Conservation (phyloP, 768 basidiomycete genomes). For the Naematelia aurantialba region DNA sequence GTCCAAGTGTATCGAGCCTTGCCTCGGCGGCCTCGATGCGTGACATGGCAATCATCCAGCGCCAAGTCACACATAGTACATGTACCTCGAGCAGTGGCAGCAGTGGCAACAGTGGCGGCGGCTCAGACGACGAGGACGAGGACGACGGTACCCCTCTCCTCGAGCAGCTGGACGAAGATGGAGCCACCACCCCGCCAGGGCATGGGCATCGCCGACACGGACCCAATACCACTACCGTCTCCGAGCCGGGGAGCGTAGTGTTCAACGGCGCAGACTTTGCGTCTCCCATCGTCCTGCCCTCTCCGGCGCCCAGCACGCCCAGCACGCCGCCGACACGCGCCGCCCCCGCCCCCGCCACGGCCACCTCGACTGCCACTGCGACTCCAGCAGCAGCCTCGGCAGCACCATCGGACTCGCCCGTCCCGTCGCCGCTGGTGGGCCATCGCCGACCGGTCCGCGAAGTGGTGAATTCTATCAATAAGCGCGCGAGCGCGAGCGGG, state of each 20-base stretch:
- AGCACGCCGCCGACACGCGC: not conserved
- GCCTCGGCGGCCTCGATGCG: slow-evolving; percentile 36
- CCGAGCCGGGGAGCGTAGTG: slow-evolving; percentile 11
- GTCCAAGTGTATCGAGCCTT: slow-evolving; percentile 29
- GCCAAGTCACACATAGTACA: slow-evolving; percentile 18
- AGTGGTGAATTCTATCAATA: slow-evolving; percentile 41
- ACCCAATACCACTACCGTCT: not conserved
- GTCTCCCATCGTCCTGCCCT: not conserved
- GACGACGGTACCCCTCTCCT: not conserved
- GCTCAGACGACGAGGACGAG: not conserved
- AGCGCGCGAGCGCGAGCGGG: slow-evolving; percentile 17
- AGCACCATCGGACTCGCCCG: slow-evolving; percentile 19
- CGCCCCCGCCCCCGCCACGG: not conserved
- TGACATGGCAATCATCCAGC: slow-evolving; percentile 40
- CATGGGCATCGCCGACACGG: slow-evolving; percentile 19
- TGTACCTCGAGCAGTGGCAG: not conserved
- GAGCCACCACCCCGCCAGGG: too few species aligned
- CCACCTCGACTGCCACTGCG: not conserved
- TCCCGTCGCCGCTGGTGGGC: slow-evolving; percentile 12
- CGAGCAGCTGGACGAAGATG: too few species aligned
- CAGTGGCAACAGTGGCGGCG: not conserved
- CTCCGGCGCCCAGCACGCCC: not conserved
- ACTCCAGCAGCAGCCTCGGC: slow-evolving; percentile 5
- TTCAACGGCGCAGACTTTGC: slow-evolving; percentile 28
- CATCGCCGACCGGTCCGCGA: slow-evolving; percentile 37